Evolutionary conservation across 345 rosid species (phyloP).

Genomic region (Arabis alpina): DNA sequence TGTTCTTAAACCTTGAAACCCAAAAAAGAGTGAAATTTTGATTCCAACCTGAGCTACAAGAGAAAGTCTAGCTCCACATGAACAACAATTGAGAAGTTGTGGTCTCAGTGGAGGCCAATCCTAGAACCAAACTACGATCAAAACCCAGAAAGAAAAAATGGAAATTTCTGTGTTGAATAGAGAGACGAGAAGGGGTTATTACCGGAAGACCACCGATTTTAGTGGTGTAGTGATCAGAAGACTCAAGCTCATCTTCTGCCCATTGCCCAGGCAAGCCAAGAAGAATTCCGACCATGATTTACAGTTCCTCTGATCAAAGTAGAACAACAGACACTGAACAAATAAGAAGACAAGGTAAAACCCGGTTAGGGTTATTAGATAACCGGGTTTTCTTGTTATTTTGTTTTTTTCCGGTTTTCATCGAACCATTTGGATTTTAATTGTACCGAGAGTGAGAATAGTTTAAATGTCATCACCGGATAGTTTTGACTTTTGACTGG

Average conservation of each 20-base stretch:
- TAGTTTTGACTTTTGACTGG: too few species aligned
- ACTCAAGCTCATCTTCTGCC: conserved; percentile 72
- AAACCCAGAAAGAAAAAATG: not conserved
- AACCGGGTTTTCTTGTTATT: not conserved
- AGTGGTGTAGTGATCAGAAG: conserved; percentile 70
- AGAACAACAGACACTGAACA: not conserved
- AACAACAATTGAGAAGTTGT: conserved; percentile 51
- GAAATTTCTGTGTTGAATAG: not conserved
- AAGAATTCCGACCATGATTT: conserved; percentile 46
- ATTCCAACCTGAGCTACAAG: conserved; percentile 74
- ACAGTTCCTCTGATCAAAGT: not conserved
- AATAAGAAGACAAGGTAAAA: not conserved
- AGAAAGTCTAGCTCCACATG: conserved; percentile 67
- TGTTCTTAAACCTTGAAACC: not conserved
- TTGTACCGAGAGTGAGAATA: not conserved
- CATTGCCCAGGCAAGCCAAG: conserved; percentile 87
- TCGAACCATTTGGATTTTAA: not conserved
- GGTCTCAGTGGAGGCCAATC: conserved; percentile 79
- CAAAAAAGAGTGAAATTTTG: conserved; percentile 1
- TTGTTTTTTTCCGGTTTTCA: not conserved
- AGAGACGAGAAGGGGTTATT: conserved; percentile 24
- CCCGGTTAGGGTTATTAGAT: conserved; percentile 23
- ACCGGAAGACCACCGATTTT: conserved; percentile 91
- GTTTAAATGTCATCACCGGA: too few species aligned
- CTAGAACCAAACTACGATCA: conserved; percentile 42